A percentile compares a stretch with the other conserved stretches of the same genome.
Evolutionary conservation across 306 rosid species (phyloP).

Genomic region (Oemleria cerasiformis): DNA sequence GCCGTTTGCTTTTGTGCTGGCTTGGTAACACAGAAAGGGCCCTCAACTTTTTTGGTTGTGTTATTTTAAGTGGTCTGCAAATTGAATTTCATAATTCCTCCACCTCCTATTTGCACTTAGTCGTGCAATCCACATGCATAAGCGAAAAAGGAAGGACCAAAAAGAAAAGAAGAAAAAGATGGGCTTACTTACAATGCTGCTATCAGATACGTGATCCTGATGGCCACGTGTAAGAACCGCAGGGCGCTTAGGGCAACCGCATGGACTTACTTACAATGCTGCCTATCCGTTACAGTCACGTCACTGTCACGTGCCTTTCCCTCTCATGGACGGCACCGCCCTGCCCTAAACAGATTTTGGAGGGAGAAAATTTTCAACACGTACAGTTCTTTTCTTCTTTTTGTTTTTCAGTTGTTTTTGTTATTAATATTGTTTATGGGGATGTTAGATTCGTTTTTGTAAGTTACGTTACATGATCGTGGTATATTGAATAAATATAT

Average conservation of each 20-base stretch:
- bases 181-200: neutral
- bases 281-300: constrained; percentile 27
- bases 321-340: constrained; percentile 60
- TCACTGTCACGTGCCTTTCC: constrained; percentile 50
- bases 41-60: neutral
- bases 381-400: neutral
- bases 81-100: constrained; percentile 12
- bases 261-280: neutral
- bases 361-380: neutral
- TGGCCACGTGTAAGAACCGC: neutral
- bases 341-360: neutral
- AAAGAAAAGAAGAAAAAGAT: neutral
- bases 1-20: neutral
- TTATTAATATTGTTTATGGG: neutral
- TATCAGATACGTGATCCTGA: constrained; percentile 2
- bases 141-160: neutral
- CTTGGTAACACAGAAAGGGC: neutral
- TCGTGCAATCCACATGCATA: constrained; percentile 5
- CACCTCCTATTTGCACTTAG: neutral
- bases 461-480: too few relatives aligned
- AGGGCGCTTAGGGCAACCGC: too few relatives aligned
- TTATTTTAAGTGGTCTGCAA: neutral
- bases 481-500: too few relatives aligned
- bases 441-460: too few relatives aligned
- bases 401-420: neutral